Evolutionary conservation across 169 alveolate genomes (phyloP).

Genomic region (Miamiensis avidus): DNA sequence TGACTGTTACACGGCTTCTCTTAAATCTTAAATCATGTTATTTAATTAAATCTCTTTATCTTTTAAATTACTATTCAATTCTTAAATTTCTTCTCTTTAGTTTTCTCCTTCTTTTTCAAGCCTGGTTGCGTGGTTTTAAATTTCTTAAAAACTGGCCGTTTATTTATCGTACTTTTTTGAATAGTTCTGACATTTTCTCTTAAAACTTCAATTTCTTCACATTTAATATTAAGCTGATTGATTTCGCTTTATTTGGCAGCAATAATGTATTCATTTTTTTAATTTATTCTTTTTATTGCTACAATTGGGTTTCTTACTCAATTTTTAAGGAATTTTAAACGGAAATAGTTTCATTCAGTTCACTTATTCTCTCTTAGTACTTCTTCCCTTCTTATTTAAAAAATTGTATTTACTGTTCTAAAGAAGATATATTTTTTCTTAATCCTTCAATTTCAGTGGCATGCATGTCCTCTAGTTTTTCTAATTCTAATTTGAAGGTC

Average conservation of each 20-base stretch:
- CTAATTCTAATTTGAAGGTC: background rate
- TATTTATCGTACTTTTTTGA: too few species aligned
- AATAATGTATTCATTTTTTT: background rate
- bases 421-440: too few species aligned
- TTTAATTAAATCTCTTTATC: background rate
- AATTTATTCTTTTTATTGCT: background rate
- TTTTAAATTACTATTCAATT: too few species aligned
- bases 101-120: background rate
- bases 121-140: background rate
- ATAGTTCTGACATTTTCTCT: too few species aligned
- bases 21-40: background rate
- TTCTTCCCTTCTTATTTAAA: background rate
- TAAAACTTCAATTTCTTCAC: too few species aligned
- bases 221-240: background rate
- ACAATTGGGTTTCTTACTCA: background rate
- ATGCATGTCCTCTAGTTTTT: background rate
- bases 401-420: too few species aligned
- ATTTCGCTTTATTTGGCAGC: background rate
- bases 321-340: too few species aligned
- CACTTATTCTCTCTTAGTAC: background rate
- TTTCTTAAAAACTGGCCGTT: too few species aligned
- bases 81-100: background rate
- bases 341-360: background rate
- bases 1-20: background rate
- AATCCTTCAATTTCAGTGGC: background rate